These are phyloP conservation scores for Leishmania braziliensis DNA, from an alignment of 208 protist genomes.

Conservation along the genomic window DNA sequence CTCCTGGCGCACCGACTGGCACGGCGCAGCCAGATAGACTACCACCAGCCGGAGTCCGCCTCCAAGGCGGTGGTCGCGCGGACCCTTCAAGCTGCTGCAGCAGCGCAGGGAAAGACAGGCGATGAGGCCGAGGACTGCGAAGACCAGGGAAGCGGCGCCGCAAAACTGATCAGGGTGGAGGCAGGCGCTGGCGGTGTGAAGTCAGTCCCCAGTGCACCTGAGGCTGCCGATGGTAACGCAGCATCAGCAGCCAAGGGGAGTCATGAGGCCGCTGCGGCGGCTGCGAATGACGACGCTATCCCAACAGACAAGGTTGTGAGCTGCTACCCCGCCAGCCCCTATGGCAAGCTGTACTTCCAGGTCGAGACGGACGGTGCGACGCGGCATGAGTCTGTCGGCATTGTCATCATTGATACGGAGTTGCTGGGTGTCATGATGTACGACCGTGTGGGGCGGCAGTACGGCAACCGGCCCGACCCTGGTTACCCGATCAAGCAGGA, in stretches of 20 bases:
- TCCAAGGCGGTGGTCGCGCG: constrained; percentile 32
- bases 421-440: constrained; percentile 84
- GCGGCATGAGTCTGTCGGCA: constrained; percentile 80
- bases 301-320: constrained; percentile 41
- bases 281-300: constrained; percentile 27
- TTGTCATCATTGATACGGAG: constrained; percentile 82
- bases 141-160: neutral
- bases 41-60: constrained; percentile 64
- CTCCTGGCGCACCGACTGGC: constrained; percentile 36
- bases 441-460: constrained; percentile 81
- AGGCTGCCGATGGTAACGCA: neutral
- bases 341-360: constrained; percentile 88
- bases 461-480: constrained; percentile 84
- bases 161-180: constrained; percentile 24
- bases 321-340: constrained; percentile 76
- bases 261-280: neutral
- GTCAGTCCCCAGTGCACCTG: neutral
- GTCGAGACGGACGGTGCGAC: constrained; percentile 83
- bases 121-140: constrained; percentile 17
- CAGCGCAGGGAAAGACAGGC: constrained; percentile 4
- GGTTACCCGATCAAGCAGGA: constrained; percentile 82
- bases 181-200: neutral
- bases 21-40: constrained; percentile 64
- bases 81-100: constrained; percentile 20
- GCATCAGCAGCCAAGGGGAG: constrained; percentile 1